Conservation (phyloP, 179 eudicot species). For the Beta lomatogona region DNA sequence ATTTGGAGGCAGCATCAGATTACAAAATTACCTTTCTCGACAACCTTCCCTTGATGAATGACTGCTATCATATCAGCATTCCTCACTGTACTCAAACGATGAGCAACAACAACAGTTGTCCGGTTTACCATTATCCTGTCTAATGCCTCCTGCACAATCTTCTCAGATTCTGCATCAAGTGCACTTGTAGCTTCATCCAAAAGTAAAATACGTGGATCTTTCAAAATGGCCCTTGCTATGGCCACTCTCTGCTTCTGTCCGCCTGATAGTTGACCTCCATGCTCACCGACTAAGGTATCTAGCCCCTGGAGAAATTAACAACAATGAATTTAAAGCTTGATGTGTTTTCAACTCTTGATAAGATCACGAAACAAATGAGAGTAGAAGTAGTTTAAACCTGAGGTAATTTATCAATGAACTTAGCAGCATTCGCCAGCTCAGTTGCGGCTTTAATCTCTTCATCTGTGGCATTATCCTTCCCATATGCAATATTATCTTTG, state of each 20-base stretch:
- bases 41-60: slow-evolving; percentile 67
- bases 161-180: slow-evolving; percentile 50
- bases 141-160: slow-evolving; percentile 71
- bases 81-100: slow-evolving; percentile 74
- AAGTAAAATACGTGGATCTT: slow-evolving; percentile 70
- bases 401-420: slow-evolving; percentile 32
- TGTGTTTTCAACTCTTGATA: neutral
- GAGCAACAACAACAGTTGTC: slow-evolving; percentile 74
- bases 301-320: slow-evolving; percentile 47
- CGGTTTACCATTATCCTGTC: slow-evolving; percentile 72
- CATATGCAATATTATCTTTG: slow-evolving; percentile 30
- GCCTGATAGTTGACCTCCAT: slow-evolving; percentile 75
- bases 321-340: neutral
- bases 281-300: slow-evolving; percentile 78
- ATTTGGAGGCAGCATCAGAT: neutral
- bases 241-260: slow-evolving; percentile 84
- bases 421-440: slow-evolving; percentile 33
- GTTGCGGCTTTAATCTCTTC: slow-evolving; percentile 30
- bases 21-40: slow-evolving; percentile 62
- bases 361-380: neutral
- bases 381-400: slow-evolving; percentile 20
- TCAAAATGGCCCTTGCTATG: slow-evolving; percentile 75
- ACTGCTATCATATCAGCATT: slow-evolving; percentile 72
- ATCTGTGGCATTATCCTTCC: slow-evolving; percentile 25
- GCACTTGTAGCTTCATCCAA: slow-evolving; percentile 58